Percentiles rank a stretch among this genome's conserved stretches.
phyloP scores from a whole-genome alignment of 495 filamentous ascomycete genomes.

The Xanthoparmelia taractica region DNA sequence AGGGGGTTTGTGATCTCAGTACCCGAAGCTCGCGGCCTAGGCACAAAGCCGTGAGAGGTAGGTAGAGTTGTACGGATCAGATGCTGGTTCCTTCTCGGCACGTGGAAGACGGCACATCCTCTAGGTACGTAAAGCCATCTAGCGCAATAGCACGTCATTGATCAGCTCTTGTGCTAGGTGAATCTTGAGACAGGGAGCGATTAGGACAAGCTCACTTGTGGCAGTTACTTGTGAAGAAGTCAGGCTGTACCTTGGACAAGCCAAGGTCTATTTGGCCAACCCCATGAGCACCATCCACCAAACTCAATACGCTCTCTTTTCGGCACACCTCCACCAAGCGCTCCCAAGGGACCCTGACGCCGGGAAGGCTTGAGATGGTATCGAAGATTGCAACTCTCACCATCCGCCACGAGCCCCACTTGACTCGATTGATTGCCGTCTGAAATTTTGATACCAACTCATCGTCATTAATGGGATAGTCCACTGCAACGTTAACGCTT shows the following conservation, averaged over 20 bases:
- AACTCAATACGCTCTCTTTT: conserved; percentile 52
- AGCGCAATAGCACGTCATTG: background rate
- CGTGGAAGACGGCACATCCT: conserved; percentile 71
- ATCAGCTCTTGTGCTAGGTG: conserved; percentile 4
- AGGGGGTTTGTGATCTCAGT: conserved; percentile 43
- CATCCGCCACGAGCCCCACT: conserved; percentile 35
- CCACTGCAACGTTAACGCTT: conserved; percentile 36
- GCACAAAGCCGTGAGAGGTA: conserved; percentile 52
- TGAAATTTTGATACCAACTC: conserved; percentile 49
- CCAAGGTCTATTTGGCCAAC: conserved; percentile 69
- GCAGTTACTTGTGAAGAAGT: conserved; percentile 77
- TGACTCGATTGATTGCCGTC: conserved; percentile 38
- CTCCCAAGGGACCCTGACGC: conserved; percentile 73
- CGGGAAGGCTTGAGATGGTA: conserved; percentile 64
- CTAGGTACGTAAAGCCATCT: conserved; percentile 84
- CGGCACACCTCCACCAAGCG: conserved; percentile 52
- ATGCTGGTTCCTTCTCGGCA: conserved; percentile 62
- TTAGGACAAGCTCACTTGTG: conserved; percentile 56
- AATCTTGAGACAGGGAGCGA: background rate
- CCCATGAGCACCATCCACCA: conserved; percentile 78
- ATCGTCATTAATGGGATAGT: conserved; percentile 54
- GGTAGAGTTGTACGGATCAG: conserved; percentile 69
- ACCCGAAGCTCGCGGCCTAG: conserved; percentile 30
- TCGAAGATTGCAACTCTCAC: conserved; percentile 68
- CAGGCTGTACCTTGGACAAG: conserved; percentile 54